Base-by-base conservation (phyloP, 129 eudicot genomes). In the Escallonia rubra region DNA sequence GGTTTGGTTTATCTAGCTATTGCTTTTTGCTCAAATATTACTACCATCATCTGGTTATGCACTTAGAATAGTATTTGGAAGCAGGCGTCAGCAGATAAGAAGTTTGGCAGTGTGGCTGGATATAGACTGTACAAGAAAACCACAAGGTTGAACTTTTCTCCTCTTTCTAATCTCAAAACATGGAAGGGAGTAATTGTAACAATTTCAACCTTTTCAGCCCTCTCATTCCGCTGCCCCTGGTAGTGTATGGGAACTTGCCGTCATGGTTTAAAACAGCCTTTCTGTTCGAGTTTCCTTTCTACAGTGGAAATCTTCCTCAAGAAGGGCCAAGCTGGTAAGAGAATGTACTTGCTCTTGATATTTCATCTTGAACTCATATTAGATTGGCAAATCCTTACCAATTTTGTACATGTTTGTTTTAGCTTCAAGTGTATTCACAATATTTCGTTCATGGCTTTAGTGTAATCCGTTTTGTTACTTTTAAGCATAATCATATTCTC, bases 31-130 rank as follows among this genome's bases (percentile, higher is more conserved):
- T 43, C 23, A 43, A 44, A 3, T 43, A 13, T 43, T 0, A 10
- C 39, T 11, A 13, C 48, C 39, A 6, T 79, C 13, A 43, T 14
- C 11, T 57, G 57, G 45, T 14, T 3, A 45, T 61, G 60, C 10
- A 59, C 34, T 67, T 66, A 4, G 34, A 47, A 50, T 16, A 53
- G 45, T 57, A 57, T 56, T 34, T 59, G 71, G 66, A 8, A 73
- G 55, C 80, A 94, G 99, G 97, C 74, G 47, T 94, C 99, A 52
- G 96, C 85, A 15, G 97, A 94, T 80, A 94, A 94, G 72, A 94
- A 89, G 72, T 89, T 69, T 45, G 97, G 99, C 63, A 87, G 69
- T 49, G 76, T 80, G 71, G 72, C 86, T 65, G 90, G 63, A 13
- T 94, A 89, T 74, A 80, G 83, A 61, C 68, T 50, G 4, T 94